phyloP scores from a whole-genome alignment of 2,329 filamentous ascomycete genomes.

The Capronia epimyces region DNA sequence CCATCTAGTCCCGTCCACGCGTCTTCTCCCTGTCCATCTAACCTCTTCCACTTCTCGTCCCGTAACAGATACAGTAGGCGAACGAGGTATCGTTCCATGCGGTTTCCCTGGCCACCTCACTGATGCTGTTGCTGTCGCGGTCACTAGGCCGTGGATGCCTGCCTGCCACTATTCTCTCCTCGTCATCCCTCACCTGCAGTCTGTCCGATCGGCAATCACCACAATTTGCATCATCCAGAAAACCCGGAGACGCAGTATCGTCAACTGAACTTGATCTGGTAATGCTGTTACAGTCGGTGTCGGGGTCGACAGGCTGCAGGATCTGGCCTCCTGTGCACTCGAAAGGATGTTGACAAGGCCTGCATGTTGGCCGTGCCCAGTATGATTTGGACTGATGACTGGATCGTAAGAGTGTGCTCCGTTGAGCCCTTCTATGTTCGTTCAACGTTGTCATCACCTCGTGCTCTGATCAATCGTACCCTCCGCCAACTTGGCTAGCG shows the following conservation, averaged over 20 bases:
- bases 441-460: slow-evolving; percentile 2
- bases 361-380: background rate
- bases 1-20: background rate
- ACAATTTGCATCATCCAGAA: background rate
- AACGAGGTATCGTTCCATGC: background rate
- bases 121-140: background rate
- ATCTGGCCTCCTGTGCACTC: background rate
- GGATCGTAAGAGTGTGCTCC: slow-evolving; percentile 11
- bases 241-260: background rate
- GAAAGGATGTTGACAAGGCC: background rate
- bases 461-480: slow-evolving; percentile 51
- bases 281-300: background rate
- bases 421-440: slow-evolving; percentile 10
- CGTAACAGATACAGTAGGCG: background rate
- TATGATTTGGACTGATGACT: slow-evolving; percentile 4
- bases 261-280: background rate
- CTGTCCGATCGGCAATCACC: background rate
- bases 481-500: slow-evolving; percentile 80
- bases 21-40: background rate
- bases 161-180: background rate
- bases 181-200: background rate
- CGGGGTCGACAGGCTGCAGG: background rate
- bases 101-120: background rate
- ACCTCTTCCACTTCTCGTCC: background rate
- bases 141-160: background rate